phyloP scores from a whole-genome alignment of 495 filamentous ascomycete genomes.

The Aspergillus egyptiacus region DNA sequence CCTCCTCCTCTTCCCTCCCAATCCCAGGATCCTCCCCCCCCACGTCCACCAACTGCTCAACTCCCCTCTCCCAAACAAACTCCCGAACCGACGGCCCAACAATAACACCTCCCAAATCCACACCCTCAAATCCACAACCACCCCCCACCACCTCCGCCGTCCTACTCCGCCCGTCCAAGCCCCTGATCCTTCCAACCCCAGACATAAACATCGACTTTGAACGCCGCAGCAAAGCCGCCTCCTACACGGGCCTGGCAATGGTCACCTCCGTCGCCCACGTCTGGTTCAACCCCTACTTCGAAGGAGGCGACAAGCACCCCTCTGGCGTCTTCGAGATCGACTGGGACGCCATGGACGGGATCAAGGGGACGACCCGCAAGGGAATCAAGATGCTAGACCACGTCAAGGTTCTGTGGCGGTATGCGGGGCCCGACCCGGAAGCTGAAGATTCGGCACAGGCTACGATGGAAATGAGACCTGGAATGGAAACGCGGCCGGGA shows the following conservation, averaged over 20 bases:
- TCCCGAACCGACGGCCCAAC: slow-evolving; percentile 19
- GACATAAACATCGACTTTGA: slow-evolving; percentile 91
- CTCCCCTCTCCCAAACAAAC: slow-evolving; percentile 15
- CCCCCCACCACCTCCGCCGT: slow-evolving; percentile 42
- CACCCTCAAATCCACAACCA: slow-evolving; percentile 9
- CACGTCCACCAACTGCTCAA: background rate
- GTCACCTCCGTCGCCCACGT: slow-evolving; percentile 90
- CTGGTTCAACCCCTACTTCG: slow-evolving; percentile 95
- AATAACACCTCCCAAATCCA: slow-evolving; percentile 9
- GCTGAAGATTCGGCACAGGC: slow-evolving; percentile 8
- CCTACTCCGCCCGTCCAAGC: slow-evolving; percentile 65
- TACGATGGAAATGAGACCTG: no score
- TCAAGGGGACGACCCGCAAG: slow-evolving; percentile 75
- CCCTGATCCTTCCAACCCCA: slow-evolving; percentile 64
- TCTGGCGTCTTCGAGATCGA: slow-evolving; percentile 57
- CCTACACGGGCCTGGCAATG: slow-evolving; percentile 71
- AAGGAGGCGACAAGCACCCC: slow-evolving; percentile 63
- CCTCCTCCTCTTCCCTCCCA: background rate
- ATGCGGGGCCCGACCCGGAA: slow-evolving; percentile 16
- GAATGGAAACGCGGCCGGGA: no score
- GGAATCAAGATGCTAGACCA: slow-evolving; percentile 76
- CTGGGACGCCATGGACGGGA: slow-evolving; percentile 64
- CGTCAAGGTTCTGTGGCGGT: slow-evolving; percentile 81
- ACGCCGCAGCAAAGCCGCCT: slow-evolving; percentile 67
- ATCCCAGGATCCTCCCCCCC: background rate